phyloP scores from a whole-genome alignment of 192 early-diverging fungal species.

The Chytriomyces confervae region DNA sequence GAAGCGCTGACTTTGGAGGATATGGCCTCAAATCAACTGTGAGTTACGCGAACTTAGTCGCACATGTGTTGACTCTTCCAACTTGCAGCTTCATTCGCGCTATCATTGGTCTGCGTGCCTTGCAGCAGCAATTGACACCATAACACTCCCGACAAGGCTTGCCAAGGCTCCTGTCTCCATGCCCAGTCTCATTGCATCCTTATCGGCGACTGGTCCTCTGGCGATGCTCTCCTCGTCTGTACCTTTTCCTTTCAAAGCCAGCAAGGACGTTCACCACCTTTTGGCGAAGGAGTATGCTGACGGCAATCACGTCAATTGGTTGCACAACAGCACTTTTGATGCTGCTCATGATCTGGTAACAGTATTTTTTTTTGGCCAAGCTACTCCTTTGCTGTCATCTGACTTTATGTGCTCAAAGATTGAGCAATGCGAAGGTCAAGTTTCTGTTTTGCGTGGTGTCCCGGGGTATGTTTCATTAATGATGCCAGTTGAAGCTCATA shows the following conservation, averaged over 20 bases:
- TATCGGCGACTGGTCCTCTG: conserved; percentile 10
- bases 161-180: neutral
- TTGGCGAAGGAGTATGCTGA: conserved; percentile 1
- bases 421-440: conserved; percentile 21
- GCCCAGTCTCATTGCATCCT: neutral
- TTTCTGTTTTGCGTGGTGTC: conserved; percentile 15
- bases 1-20: conserved; percentile 14
- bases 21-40: conserved; percentile 18
- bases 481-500: neutral
- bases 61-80: neutral
- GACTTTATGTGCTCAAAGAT: neutral
- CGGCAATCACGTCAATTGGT: conserved; percentile 24
- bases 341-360: conserved; percentile 9
- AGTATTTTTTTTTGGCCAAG: neutral
- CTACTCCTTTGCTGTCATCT: neutral
- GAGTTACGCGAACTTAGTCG: neutral
- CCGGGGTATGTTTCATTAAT: conserved; percentile 8
- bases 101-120: conserved; percentile 31
- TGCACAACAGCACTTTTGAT: conserved; percentile 18
- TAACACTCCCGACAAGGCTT: conserved; percentile 23
- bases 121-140: conserved; percentile 21
- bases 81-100: conserved; percentile 12
- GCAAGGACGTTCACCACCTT: neutral
- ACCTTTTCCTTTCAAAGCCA: conserved; percentile 14
- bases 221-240: conserved; percentile 20